Percentiles rank a stretch among this genome's conserved stretches.
These are phyloP conservation scores for Ceratocystis papillata DNA, from an alignment of 2,329 filamentous ascomycete genomes.

Conservation along the genomic window DNA sequence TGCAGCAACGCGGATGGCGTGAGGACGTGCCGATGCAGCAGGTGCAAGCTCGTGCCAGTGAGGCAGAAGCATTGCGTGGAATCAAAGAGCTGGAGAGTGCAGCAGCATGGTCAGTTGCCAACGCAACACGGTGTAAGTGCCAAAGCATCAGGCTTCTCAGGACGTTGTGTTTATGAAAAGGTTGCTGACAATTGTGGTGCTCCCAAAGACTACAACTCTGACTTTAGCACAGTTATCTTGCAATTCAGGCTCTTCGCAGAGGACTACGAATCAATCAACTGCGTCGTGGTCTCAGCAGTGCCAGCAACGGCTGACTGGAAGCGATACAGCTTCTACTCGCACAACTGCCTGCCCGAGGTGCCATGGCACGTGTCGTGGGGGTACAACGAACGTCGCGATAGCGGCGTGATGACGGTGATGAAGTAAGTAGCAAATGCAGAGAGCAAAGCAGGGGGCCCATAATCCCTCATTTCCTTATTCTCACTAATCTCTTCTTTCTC, in stretches of 20 bases:
- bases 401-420: conserved; percentile 30
- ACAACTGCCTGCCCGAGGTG: conserved; percentile 26
- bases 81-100: conserved; percentile 17
- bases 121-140: conserved; percentile 23
- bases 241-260: conserved; percentile 16
- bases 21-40: background rate
- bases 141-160: background rate
- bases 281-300: conserved; percentile 24
- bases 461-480: background rate
- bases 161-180: background rate
- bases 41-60: background rate
- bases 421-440: conserved; percentile 28
- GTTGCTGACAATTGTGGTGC: background rate
- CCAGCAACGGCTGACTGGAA: conserved; percentile 23
- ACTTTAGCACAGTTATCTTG: conserved; percentile 20
- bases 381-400: conserved; percentile 29
- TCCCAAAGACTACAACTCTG: conserved; percentile 16
- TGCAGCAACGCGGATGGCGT: background rate
- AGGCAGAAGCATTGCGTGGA: background rate
- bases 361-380: conserved; percentile 31
- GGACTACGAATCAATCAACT: conserved; percentile 23
- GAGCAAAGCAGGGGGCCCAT: background rate
- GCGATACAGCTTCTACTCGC: conserved; percentile 27
- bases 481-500: background rate
- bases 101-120: conserved; percentile 22